These are phyloP conservation scores for Moricandia moricandioides DNA, from an alignment of 345 rosid species.

Conservation along the genomic window DNA sequence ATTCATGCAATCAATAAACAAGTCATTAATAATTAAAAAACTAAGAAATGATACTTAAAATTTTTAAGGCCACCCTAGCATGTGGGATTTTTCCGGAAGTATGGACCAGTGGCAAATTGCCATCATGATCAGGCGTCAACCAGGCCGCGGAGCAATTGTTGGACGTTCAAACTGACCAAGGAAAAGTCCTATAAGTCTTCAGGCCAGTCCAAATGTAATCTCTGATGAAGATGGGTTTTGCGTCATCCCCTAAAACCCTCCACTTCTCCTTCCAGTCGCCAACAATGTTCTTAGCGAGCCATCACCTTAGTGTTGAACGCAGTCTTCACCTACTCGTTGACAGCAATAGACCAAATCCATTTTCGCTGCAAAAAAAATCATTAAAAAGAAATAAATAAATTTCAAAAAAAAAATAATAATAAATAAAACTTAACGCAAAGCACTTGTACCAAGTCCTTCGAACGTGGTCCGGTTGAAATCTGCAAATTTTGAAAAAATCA, in stretches of 20 bases:
- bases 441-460: no score
- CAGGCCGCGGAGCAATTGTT: no score
- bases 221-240: background rate
- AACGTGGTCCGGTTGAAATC: no score
- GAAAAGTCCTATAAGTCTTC: background rate
- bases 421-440: no score
- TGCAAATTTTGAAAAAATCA: no score
- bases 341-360: background rate
- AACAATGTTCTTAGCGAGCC: background rate
- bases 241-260: background rate
- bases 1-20: no score
- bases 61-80: no score
- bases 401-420: no score
- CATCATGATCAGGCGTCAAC: no score
- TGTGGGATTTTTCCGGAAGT: background rate
- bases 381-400: no score
- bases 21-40: no score
- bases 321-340: background rate
- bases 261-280: background rate
- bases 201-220: background rate
- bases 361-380: background rate
- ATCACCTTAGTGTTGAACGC: background rate
- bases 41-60: background rate
- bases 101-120: background rate
- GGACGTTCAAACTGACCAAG: background rate